phyloP scores from a whole-genome alignment of 768 basidiomycete species.

The Naematelia encephala region DNA sequence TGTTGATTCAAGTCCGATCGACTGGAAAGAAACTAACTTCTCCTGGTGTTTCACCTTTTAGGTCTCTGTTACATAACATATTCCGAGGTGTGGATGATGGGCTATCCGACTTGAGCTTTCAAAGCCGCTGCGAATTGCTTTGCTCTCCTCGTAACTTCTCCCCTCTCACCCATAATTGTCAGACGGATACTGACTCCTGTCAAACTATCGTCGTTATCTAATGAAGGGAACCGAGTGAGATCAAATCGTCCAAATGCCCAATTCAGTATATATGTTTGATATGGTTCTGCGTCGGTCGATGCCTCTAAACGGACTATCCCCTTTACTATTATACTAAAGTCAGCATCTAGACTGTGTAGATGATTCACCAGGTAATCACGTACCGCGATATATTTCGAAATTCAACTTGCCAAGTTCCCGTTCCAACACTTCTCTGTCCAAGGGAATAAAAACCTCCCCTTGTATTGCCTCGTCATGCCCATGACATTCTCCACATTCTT shows the following conservation, averaged over 20 bases:
- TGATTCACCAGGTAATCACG: too few relatives aligned
- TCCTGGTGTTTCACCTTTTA: too few relatives aligned
- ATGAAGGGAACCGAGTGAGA: slow-evolving; percentile 53
- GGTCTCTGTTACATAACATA: background rate
- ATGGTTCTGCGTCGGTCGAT: slow-evolving; percentile 32
- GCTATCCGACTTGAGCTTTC: slow-evolving; percentile 18
- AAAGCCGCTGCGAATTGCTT: slow-evolving; percentile 56
- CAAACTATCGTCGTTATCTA: slow-evolving; percentile 40
- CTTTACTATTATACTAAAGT: slow-evolving; percentile 60
- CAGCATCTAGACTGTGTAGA: too few relatives aligned
- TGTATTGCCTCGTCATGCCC: background rate
- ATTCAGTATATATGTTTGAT: slow-evolving; percentile 58
- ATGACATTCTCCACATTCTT: slow-evolving; percentile 2
- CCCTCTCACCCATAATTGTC: slow-evolving; percentile 90
- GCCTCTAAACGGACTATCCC: slow-evolving; percentile 70
- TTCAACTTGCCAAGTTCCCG: slow-evolving; percentile 38
- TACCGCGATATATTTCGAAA: slow-evolving; percentile 50
- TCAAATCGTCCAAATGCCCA: slow-evolving; percentile 92
- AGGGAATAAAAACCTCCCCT: slow-evolving; percentile 16
- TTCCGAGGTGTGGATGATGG: background rate
- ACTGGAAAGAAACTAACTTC: too few relatives aligned
- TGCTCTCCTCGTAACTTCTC: slow-evolving; percentile 66
- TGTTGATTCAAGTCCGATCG: too few relatives aligned
- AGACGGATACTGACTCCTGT: slow-evolving; percentile 56
- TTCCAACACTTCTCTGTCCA: slow-evolving; percentile 31